Evolutionary conservation across 2,329 filamentous ascomycete species (phyloP).

Genomic region (Epichloe scottii): DNA sequence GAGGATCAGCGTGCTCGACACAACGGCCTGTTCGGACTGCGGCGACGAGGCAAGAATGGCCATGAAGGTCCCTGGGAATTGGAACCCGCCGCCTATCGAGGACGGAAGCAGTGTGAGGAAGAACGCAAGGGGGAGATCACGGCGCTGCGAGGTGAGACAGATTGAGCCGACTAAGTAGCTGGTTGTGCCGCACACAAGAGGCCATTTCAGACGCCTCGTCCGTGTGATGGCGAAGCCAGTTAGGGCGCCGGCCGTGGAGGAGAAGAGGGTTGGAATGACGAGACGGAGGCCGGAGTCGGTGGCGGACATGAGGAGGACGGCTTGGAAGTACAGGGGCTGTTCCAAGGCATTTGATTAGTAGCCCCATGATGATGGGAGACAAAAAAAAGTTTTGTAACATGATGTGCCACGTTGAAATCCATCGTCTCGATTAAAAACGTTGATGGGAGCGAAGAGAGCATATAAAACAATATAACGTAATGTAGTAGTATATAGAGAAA

Average conservation of each 20-base stretch:
- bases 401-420: neutral
- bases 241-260: conserved; percentile 39
- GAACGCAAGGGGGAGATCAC: conserved; percentile 39
- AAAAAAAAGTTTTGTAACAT: neutral
- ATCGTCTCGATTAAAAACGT: too few species aligned
- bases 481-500: too few species aligned
- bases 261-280: conserved; percentile 46
- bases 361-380: neutral
- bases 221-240: conserved; percentile 52
- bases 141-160: conserved; percentile 35
- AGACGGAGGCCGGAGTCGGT: conserved; percentile 63
- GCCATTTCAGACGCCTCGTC: conserved; percentile 47
- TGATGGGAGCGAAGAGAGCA: too few species aligned
- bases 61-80: conserved; percentile 53
- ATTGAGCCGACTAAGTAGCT: conserved; percentile 38
- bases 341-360: too few species aligned
- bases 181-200: conserved; percentile 37
- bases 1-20: conserved; percentile 56
- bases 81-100: conserved; percentile 48
- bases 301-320: conserved; percentile 55
- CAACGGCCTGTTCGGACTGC: conserved; percentile 53
- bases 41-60: conserved; percentile 46
- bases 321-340: conserved; percentile 60
- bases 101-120: conserved; percentile 44
- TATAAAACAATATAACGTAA: too few species aligned